A percentile compares a stretch with the other conserved stretches of the same genome.
phyloP scores from a whole-genome alignment of 1,139 yeast species.

The Geotrichum siamense region DNA sequence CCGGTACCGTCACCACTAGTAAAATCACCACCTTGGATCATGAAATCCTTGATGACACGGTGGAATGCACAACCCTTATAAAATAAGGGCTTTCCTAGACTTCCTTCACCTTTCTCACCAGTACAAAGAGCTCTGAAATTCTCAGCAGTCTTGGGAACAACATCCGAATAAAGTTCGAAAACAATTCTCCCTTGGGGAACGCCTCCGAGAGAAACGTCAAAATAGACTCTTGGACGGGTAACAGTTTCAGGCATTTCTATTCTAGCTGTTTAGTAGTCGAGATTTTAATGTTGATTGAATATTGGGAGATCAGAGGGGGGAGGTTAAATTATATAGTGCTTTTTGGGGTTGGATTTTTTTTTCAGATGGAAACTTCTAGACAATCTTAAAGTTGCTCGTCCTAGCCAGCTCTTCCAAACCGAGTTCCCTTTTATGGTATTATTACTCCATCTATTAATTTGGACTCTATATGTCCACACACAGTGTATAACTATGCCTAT shows the following conservation, averaged over 20 bases:
- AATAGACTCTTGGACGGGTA: slow-evolving; percentile 47
- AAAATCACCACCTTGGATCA: slow-evolving; percentile 74
- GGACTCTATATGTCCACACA: too few species aligned
- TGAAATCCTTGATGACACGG: slow-evolving; percentile 63
- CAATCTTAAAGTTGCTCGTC: too few species aligned
- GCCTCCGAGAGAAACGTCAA: slow-evolving; percentile 81
- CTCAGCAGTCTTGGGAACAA: slow-evolving; percentile 89
- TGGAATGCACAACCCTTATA: slow-evolving; percentile 84
- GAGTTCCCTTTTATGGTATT: too few species aligned
- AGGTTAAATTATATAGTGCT: too few species aligned
- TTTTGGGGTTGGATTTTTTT: too few species aligned
- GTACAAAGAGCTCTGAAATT: slow-evolving; percentile 87
- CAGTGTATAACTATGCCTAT: too few species aligned
- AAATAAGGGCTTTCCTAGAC: slow-evolving; percentile 55
- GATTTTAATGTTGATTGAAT: too few species aligned
- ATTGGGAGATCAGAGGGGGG: too few species aligned
- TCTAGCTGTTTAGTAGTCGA: not conserved
- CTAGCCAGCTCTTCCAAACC: too few species aligned
- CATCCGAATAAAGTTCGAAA: slow-evolving; percentile 67
- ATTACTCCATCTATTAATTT: too few species aligned
- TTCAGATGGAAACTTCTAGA: too few species aligned
- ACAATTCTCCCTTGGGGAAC: slow-evolving; percentile 60
- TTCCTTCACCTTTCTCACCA: slow-evolving; percentile 73
- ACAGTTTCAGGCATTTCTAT: slow-evolving; percentile 9
- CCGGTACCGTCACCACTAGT: slow-evolving; percentile 87